Base-by-base conservation (phyloP, 2,329 filamentous ascomycete genomes). In the Arthrobotrys entomopaga region DNA sequence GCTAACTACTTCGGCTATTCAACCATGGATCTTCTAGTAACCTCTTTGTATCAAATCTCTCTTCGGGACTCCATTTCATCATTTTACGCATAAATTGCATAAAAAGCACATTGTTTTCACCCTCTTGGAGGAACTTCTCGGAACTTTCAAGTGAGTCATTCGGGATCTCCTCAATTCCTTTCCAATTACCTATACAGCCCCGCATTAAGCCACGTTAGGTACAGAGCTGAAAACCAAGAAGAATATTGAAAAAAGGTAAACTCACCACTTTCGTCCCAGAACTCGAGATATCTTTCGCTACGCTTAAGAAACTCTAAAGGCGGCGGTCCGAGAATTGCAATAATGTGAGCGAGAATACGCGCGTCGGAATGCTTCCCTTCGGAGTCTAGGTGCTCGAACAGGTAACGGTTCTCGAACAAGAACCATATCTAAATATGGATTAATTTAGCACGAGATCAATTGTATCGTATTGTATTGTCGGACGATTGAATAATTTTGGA, bases 1-100 rank as follows among this genome's bases (percentile, higher is more conserved):
- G n/a, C n/a, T n/a, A n/a, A n/a, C n/a, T n/a, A n/a, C n/a, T n/a
- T n/a, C n/a, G n/a, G 34, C 34, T 40, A 13, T 40, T 40, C 13
- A 40, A 13, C 34, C 34, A 40, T 13, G 34, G 34, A 40, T 40
- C 34, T 40, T 40, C 34, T 40, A 40, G 34, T 7, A 40, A 13
- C 34, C 34, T 40, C 13, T 40, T 40, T 40, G 34, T 13, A 40
- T 40, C 34, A 40, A 13, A 6, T 40, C 34, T 40, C 34, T 40
- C 34, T 40, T 40, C 34, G 13, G 34, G 34, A 40, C 34, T 7
- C 34, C 34, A 40, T 40, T 40, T 40, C 34, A 40, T 6, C 34
- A 40, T 40, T 40, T 40, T 40, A 40, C 34, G 34, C 34, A 40
- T 40, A 40, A 40, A 40, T 40, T 40, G 34, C 34, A 40, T 40